These are phyloP conservation scores for Phytophthora uliginosa DNA, from an alignment of 352 stramenopile genomes.

Conservation along the genomic window DNA sequence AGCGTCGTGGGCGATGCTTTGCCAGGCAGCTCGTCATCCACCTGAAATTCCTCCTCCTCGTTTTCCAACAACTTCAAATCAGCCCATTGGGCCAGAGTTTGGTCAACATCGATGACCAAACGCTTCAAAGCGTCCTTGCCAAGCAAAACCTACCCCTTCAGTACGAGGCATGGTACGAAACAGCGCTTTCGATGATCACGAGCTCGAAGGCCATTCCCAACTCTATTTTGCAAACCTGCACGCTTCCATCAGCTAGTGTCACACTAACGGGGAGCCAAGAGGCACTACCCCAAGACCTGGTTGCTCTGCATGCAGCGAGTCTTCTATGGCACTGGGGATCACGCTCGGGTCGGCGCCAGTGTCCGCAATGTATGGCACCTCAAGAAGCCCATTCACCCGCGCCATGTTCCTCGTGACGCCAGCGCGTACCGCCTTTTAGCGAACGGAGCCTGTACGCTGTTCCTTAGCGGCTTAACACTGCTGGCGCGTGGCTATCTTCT, in stretches of 20 bases:
- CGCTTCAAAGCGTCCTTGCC: constrained; percentile 4
- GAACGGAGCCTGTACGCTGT: not conserved
- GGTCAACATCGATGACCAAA: constrained; percentile 14
- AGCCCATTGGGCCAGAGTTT: constrained; percentile 6
- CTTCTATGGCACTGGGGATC: not conserved
- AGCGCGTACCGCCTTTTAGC: not conserved
- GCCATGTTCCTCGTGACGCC: not conserved
- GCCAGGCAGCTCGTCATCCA: constrained; percentile 1
- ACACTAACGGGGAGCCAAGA: not conserved
- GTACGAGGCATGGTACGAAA: not conserved
- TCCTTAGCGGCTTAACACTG: not conserved
- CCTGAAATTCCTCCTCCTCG: constrained; percentile 11
- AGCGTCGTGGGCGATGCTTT: not conserved
- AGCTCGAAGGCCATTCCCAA: not conserved
- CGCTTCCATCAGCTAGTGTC: not conserved
- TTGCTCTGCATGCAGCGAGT: not conserved
- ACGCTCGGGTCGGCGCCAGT: not conserved
- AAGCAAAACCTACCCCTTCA: not conserved
- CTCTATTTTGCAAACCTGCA: not conserved
- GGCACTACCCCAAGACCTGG: not conserved
- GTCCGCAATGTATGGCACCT: not conserved
- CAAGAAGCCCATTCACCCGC: not conserved
- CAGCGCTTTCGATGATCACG: not conserved
- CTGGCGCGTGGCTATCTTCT: not conserved
- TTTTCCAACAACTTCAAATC: not conserved